These are phyloP conservation scores for Melastoma malabathricum DNA, from an alignment of 345 rosid species.

Conservation along the genomic window DNA sequence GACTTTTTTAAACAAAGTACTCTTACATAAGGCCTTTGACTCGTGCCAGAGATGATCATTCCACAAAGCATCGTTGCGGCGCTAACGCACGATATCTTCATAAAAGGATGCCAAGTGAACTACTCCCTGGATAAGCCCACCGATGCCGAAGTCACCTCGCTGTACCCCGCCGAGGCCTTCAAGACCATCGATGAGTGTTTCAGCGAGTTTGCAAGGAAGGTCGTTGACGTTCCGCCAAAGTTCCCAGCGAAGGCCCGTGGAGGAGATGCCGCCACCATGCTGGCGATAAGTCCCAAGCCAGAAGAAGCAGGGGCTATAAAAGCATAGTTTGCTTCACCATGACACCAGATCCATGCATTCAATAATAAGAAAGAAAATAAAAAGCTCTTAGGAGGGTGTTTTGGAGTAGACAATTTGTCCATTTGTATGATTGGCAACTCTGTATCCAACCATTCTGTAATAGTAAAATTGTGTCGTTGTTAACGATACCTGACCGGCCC, in stretches of 20 bases:
- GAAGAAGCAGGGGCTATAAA: background rate
- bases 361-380: too few relatives aligned
- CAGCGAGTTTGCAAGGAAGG: slow-evolving; percentile 19
- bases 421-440: too few relatives aligned
- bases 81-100: slow-evolving; percentile 58
- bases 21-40: background rate
- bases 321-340: too few relatives aligned
- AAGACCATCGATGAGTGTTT: slow-evolving; percentile 37
- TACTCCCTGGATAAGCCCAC: slow-evolving; percentile 20
- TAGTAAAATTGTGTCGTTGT: too few relatives aligned
- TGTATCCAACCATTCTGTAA: too few relatives aligned
- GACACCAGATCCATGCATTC: too few relatives aligned
- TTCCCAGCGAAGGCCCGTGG: too few relatives aligned
- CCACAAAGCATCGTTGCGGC: slow-evolving; percentile 58
- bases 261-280: background rate
- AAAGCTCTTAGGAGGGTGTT: too few relatives aligned
- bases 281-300: background rate
- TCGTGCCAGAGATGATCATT: slow-evolving; percentile 29
- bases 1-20: too few relatives aligned
- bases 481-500: too few relatives aligned
- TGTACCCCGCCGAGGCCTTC: slow-evolving; percentile 30
- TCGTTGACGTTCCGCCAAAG: slow-evolving; percentile 1
- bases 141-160: slow-evolving; percentile 24
- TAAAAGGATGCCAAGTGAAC: slow-evolving; percentile 50
- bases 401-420: too few relatives aligned